These are phyloP conservation scores for Neurospora tetrasperma DNA, from an alignment of 495 filamentous ascomycete genomes.

Conservation along the genomic window DNA sequence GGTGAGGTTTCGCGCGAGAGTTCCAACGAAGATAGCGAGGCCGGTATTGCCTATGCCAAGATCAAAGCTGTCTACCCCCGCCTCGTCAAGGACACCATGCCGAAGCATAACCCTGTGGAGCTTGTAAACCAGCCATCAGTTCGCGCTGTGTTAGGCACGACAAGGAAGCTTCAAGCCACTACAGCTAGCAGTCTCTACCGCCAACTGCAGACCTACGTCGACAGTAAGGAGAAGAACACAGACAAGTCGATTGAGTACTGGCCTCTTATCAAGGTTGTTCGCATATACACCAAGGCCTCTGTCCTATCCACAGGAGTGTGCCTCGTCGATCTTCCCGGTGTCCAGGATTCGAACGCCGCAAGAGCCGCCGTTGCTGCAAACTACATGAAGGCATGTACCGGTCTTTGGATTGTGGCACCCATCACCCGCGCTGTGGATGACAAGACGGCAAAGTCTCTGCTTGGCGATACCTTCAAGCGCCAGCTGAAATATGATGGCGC, in stretches of 20 bases:
- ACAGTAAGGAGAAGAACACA: slow-evolving; percentile 24
- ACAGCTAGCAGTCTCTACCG: slow-evolving; percentile 21
- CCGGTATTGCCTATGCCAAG: slow-evolving; percentile 53
- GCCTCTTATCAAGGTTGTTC: slow-evolving; percentile 57
- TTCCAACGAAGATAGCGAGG: slow-evolving; percentile 38
- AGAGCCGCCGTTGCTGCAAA: slow-evolving; percentile 48
- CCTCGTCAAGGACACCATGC: slow-evolving; percentile 43
- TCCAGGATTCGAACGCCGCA: slow-evolving; percentile 56
- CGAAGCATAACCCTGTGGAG: slow-evolving; percentile 24
- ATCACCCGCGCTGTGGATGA: slow-evolving; percentile 58
- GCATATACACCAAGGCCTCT: slow-evolving; percentile 47
- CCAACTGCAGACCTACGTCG: slow-evolving; percentile 22
- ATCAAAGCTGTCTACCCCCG: slow-evolving; percentile 56
- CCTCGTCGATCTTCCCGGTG: slow-evolving; percentile 57
- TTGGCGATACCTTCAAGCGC: slow-evolving; percentile 49
- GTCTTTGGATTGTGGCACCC: slow-evolving; percentile 53
- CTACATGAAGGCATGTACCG: slow-evolving; percentile 49
- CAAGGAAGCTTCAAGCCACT: slow-evolving; percentile 30
- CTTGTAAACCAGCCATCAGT: slow-evolving; percentile 36
- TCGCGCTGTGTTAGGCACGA: slow-evolving; percentile 38
- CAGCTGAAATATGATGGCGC: slow-evolving; percentile 57
- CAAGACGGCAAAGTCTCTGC: slow-evolving; percentile 49
- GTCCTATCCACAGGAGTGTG: slow-evolving; percentile 54
- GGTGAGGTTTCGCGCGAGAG: slow-evolving; percentile 35
- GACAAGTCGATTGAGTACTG: slow-evolving; percentile 43